Evolutionary conservation across 257 asterid species (phyloP), one percentile per base, ranked within the genome.

Genomic region (Salvia hispanica): DNA sequence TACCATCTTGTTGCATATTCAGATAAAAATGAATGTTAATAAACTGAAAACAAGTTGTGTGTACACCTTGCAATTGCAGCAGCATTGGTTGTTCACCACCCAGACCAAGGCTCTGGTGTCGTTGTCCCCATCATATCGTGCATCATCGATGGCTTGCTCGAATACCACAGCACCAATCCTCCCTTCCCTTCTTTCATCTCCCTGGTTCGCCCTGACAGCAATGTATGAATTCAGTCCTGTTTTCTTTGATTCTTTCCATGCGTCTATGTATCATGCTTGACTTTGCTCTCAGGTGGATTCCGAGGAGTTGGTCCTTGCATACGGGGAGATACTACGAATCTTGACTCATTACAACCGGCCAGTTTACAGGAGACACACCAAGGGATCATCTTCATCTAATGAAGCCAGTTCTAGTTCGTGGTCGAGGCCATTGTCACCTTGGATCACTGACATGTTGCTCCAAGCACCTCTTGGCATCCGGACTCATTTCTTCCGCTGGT

Each of bases 401-500:
- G 25, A 21, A 21, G 0, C 25, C 2, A 0, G 25, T 21, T 21
- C 25, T 21, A 2, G 25, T 37, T 37, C 42, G 42, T 37, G 42
- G 1, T 7, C 7, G 68, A 86, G 96, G 83, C 95, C 87, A 5
- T 76, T 91, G 76, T 88, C 96, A 57, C 96, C 95, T 16, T 88
- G 95, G 96, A 88, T 88, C 76, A 78, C 95, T 62, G 97, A 91
- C 82, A 84, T 88, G 75, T 63, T 91, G 79, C 92, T 91, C 39
- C 85, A 87, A 34, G 92, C 91, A 68, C 96, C 96, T 76, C 83
- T 80, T 50, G 85, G 83, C 36, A 83, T 91, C 64, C 79, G 87
- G 81, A 91, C 88, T 72, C 95, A 91, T 75, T 91, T 86, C 80
- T 91, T 91, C 72, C 92, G 96, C 60, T 91, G 97, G 97, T 90